Base-by-base conservation (phyloP, 1,284 basidiomycete species). In the Pyrrhoderma lamaoense region DNA sequence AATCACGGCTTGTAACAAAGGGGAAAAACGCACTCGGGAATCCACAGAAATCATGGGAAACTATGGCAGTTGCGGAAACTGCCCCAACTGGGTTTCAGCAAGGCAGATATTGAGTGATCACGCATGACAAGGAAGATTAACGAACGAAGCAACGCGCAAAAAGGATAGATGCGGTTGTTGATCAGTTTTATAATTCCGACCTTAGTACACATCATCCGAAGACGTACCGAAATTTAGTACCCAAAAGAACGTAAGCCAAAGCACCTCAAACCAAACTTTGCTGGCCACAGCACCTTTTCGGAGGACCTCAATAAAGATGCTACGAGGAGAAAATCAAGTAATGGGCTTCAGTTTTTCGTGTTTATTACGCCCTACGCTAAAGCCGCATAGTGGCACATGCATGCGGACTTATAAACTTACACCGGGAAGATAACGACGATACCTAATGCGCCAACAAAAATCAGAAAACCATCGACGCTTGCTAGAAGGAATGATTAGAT, bases 251-350 rank as follows among this genome's bases (percentile, higher is more conserved):
- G 70, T 67, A 39, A 80, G 64, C 85, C 85, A 89, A 21, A 65
- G 49, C 57, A 74, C 75, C 62, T 89, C 85, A 56, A 86, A 80
- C 80, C 81, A 85, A n/a, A 88, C 76, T 11, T 71, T 74, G 36
- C 75, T 73, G 11, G 78, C 72, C 40, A 83, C 60, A 2, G 76
- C 66, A 63, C 75, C 70, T 51, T 66, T 68, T 22, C 70, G 70
- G 31, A 77, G 60, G 35, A 86, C 61, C 62, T 88, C 85, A 40
- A 76, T 62, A 58, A 82, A 80, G 44, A 84, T 67, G 47, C 84
- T 89, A 59, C 11, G 16, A 23, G 19, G 34, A 35, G 25, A 22
- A 38, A 52, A 52, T 16, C 25, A 39, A 52, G 43, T 11, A 48
- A 31, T 5, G 11, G 27, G n/a, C n/a, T n/a, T n/a, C n/a, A n/a